Evolutionary conservation across 139 green algal species (phyloP).

Genomic region (Bryopsis sp.): DNA sequence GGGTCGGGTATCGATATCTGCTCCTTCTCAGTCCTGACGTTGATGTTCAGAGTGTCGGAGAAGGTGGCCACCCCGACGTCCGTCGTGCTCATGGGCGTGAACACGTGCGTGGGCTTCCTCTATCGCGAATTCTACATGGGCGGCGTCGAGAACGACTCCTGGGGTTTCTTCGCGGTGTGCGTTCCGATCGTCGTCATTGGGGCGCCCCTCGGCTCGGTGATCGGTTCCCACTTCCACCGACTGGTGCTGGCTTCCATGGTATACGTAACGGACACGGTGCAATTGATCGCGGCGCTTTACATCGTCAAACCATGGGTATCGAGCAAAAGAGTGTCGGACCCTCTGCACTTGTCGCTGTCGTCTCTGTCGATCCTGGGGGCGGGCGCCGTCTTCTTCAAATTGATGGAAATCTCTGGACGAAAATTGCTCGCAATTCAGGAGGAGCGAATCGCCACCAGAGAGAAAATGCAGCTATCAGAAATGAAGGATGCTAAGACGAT

Average conservation of each 20-base stretch:
- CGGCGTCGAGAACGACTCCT: not conserved
- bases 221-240: not conserved
- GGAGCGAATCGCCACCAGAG: not conserved
- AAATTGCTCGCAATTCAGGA: not conserved
- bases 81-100: not conserved
- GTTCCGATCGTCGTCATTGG: not conserved
- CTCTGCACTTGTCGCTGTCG: not conserved
- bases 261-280: not conserved
- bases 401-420: not conserved
- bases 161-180: not conserved
- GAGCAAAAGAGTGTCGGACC: not conserved
- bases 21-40: not conserved
- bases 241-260: not conserved
- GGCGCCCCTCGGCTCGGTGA: not conserved
- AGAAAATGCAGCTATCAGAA: not conserved
- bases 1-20: not conserved
- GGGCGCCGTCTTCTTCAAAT: conserved; percentile 1
- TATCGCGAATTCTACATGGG: not conserved
- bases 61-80: not conserved
- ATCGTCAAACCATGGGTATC: not conserved
- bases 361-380: not conserved
- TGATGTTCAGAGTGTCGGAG: not conserved
- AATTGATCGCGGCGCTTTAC: not conserved
- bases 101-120: not conserved
- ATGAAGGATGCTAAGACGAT: too few relatives aligned